phyloP scores from a whole-genome alignment of 2,329 filamentous ascomycete genomes.

The Verticillium isaacii region DNA sequence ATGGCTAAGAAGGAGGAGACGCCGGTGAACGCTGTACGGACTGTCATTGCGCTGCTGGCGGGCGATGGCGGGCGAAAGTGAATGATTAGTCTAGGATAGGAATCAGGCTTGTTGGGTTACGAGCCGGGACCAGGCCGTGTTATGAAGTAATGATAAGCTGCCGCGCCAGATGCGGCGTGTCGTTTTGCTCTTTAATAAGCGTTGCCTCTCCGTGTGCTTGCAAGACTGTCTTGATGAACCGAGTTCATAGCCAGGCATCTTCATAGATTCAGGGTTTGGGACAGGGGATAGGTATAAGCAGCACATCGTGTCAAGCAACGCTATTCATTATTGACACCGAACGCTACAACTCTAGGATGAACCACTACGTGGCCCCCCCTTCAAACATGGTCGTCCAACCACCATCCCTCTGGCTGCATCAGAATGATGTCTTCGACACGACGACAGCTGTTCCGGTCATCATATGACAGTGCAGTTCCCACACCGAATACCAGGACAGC shows the following conservation, averaged over 20 bases:
- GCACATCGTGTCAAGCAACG: not conserved
- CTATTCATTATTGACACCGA: not conserved
- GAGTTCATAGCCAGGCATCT: too few species aligned
- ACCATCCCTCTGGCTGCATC: too few species aligned
- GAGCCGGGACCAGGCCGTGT: not conserved
- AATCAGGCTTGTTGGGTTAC: not conserved
- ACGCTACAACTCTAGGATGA: too few species aligned
- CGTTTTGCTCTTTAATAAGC: not conserved
- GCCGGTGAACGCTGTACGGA: constrained; percentile 51
- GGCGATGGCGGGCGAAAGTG: constrained; percentile 25
- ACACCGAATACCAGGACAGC: too few species aligned
- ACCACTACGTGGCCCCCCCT: too few species aligned
- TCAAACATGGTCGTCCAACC: too few species aligned
- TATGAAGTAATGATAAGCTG: not conserved
- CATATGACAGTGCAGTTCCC: too few species aligned
- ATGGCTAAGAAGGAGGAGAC: constrained; percentile 52
- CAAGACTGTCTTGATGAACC: too few species aligned
- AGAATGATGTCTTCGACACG: too few species aligned
- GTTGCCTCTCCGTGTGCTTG: not conserved
- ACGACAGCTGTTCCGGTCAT: too few species aligned
- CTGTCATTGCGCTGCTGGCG: constrained; percentile 54
- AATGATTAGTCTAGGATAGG: constrained; percentile 5
- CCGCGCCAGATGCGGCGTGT: not conserved
- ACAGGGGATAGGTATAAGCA: not conserved
- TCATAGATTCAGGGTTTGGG: too few species aligned